Evolutionary conservation across 2,329 filamentous ascomycete species (phyloP), one percentile per base, ranked within the genome.

Genomic region (Chrysoporthe deuterocubensis): DNA sequence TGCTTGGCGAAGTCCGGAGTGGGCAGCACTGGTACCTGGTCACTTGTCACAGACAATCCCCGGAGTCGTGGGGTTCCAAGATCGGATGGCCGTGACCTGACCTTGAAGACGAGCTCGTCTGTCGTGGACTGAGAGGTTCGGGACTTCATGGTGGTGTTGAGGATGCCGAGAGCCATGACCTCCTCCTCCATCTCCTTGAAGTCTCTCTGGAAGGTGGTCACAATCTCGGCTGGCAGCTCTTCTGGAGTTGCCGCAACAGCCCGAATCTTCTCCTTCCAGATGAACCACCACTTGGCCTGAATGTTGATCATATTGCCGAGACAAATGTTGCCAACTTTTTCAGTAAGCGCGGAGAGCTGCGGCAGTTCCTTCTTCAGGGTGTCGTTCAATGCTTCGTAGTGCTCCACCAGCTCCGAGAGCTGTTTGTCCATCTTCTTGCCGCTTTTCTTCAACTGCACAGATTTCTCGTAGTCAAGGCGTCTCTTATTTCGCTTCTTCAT

Each of bases 401-500:
- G 91, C 74, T 97, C 93, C 26, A 94, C 93, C 50, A 92, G 88
- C 73, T 97, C 93, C 18, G 87, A 84, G 4, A 94, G 90, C 77
- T 95, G 96, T 74, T 93, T 91, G 77, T 98, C 95, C 14, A 93
- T 84, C 73, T 93, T 96, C 78, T 96, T 94, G 70, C 93, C 93
- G 44, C 88, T 85, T 57, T 93, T 92, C 75, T 91, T 90, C 68
- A 94, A 85, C 72, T 91, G 88, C 74, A 92, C 90, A 73, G 88
- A 93, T 72, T 92, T 92, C 71, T 95, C 93, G 78, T 92, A 98
- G 75, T 97, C 94, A 18, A 95, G 82, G 16, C 96, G 87, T n/a
- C 93, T 90, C 82, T 98, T 98, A 73, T 94, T 91, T 34, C 96
- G 91, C 81, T 98, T 97, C 76, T 94, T 92, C 88, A 98, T 97